Conservation (phyloP, 176 grass and related monocot species). For the Musa itinerans region DNA sequence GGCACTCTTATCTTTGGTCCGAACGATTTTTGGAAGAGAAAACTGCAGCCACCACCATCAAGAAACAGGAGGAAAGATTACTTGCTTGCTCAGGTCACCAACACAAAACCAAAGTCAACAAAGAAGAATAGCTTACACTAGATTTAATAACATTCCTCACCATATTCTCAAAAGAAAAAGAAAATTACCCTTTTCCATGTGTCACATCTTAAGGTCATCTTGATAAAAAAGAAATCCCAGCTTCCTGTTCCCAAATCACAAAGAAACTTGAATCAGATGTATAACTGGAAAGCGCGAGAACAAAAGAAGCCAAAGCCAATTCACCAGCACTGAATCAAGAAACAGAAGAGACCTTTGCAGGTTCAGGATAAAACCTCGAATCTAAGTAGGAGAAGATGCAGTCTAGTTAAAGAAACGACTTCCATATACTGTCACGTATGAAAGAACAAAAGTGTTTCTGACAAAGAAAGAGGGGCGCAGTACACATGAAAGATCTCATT, state of each 20-base stretch:
- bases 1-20: slow-evolving; percentile 3
- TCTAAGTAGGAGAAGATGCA: not conserved
- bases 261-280: not conserved
- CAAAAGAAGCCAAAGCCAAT: not conserved
- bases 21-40: slow-evolving; percentile 18
- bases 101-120: not conserved
- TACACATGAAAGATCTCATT: not conserved
- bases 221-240: not conserved
- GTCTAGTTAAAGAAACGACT: not conserved
- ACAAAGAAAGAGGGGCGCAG: not conserved
- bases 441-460: no score
- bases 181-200: slow-evolving; percentile 33
- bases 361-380: no score
- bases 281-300: not conserved
- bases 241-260: not conserved
- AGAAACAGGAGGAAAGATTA: not conserved
- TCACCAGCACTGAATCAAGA: not conserved
- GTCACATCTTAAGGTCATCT: not conserved
- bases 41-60: slow-evolving; percentile 13
- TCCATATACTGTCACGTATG: not conserved
- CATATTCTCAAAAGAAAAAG: not conserved
- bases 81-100: no score
- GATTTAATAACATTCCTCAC: not conserved
- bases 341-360: no score
- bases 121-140: not conserved